These are phyloP conservation scores for Phytopythium aichiense DNA, from an alignment of 352 stramenopile genomes.

Conservation along the genomic window DNA sequence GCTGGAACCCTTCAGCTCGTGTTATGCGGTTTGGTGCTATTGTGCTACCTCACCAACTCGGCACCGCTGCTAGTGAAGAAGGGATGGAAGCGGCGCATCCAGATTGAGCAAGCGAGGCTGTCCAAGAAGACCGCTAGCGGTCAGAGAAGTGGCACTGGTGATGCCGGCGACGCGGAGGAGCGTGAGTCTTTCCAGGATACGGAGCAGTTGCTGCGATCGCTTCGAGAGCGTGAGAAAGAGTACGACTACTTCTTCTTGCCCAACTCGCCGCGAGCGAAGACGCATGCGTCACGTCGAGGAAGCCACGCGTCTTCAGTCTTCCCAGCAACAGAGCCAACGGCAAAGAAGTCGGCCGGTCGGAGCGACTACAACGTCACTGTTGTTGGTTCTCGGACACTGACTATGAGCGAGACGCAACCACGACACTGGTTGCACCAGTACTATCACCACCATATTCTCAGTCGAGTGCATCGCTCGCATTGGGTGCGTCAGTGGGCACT, in stretches of 20 bases:
- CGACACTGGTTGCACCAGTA: background rate
- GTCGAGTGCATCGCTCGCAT: background rate
- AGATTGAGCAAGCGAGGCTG: constrained; percentile 25
- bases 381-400: background rate
- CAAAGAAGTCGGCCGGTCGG: background rate
- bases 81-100: constrained; percentile 56
- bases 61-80: constrained; percentile 66
- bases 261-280: background rate
- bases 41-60: constrained; percentile 64
- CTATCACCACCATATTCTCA: background rate
- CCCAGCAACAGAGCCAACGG: background rate
- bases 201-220: constrained; percentile 48
- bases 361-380: background rate
- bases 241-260: constrained; percentile 63
- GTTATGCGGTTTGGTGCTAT: constrained; percentile 41
- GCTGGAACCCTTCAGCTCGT: constrained; percentile 50
- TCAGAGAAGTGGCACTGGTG: constrained; percentile 11
- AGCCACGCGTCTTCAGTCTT: constrained; percentile 2
- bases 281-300: background rate
- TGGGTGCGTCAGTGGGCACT: constrained; percentile 15
- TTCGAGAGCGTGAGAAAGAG: constrained; percentile 57
- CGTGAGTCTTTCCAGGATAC: constrained; percentile 62
- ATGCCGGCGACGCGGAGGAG: constrained; percentile 22
- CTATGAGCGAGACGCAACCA: background rate
- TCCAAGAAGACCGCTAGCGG: constrained; percentile 42